A percentile compares a stretch with the other conserved stretches of the same genome.
These are phyloP conservation scores for Agmasoma carcini DNA, from an alignment of 371 early-diverging fungal species.

Conservation along the genomic window DNA sequence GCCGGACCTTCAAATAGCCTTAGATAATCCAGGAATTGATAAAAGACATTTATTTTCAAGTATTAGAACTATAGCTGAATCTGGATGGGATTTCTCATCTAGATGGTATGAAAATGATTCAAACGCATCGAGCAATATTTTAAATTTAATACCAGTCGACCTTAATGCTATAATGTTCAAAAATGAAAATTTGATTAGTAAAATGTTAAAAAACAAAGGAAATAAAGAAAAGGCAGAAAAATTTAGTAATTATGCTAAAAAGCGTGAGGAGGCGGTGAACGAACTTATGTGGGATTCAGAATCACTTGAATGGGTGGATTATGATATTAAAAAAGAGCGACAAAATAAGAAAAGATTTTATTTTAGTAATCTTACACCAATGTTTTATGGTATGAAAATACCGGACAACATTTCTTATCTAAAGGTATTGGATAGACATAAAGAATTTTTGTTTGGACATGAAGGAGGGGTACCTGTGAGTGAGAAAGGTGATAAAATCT, in stretches of 20 bases:
- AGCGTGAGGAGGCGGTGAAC: constrained; percentile 47
- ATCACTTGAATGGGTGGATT: constrained; percentile 51
- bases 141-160: constrained; percentile 63
- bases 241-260: constrained; percentile 37
- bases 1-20: constrained; percentile 57
- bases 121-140: constrained; percentile 55
- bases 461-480: constrained; percentile 60
- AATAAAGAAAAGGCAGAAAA: constrained; percentile 24
- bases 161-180: constrained; percentile 66
- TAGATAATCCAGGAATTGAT: too few relatives aligned
- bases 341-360: constrained; percentile 54
- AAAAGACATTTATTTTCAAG: too few relatives aligned
- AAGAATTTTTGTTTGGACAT: constrained; percentile 40
- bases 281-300: constrained; percentile 50
- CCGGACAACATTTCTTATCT: constrained; percentile 4
- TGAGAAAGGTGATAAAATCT: constrained; percentile 33
- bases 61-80: constrained; percentile 66
- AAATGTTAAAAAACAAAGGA: constrained; percentile 52
- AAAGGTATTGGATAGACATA: constrained; percentile 28
- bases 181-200: constrained; percentile 57
- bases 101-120: constrained; percentile 56
- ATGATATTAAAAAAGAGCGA: constrained; percentile 32
- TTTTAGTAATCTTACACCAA: constrained; percentile 55
- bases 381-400: constrained; percentile 56
- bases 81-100: constrained; percentile 70